phyloP scores from a whole-genome alignment of 805 yeast species.

The Jamesozyma rosinii region DNA sequence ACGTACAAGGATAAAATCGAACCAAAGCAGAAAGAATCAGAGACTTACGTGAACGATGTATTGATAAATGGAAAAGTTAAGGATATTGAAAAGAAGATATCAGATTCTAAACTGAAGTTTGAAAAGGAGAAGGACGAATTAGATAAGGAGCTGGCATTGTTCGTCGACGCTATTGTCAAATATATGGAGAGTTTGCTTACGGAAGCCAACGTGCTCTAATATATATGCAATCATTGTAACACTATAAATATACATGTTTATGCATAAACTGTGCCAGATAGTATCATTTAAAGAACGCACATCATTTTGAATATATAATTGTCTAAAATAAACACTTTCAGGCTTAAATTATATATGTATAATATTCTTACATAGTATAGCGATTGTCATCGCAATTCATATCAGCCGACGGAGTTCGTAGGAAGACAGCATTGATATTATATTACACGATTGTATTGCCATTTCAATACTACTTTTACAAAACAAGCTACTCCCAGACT shows the following conservation, averaged over 20 bases:
- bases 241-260: not conserved
- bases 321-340: too few species aligned
- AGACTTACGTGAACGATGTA: slow-evolving; percentile 36
- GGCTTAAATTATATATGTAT: too few species aligned
- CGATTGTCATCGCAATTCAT: too few species aligned
- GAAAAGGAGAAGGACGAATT: slow-evolving; percentile 46
- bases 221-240: not conserved
- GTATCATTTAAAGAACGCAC: too few species aligned
- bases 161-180: slow-evolving; percentile 45
- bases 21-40: slow-evolving; percentile 41
- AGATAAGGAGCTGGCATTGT: slow-evolving; percentile 43
- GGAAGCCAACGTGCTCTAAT: slow-evolving; percentile 8
- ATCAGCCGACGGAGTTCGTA: too few species aligned
- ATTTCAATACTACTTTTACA: too few species aligned
- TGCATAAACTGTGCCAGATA: not conserved
- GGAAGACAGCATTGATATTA: too few species aligned
- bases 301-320: too few species aligned
- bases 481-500: too few species aligned
- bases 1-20: slow-evolving; percentile 42
- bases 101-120: slow-evolving; percentile 35
- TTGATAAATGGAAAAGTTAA: slow-evolving; percentile 34
- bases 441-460: too few species aligned
- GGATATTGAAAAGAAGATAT: slow-evolving; percentile 24
- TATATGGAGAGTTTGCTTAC: slow-evolving; percentile 32
- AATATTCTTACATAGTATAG: not conserved